Evolutionary conservation across 345 rosid genomes (phyloP).

Genomic region (Gossypium sturtianum): DNA sequence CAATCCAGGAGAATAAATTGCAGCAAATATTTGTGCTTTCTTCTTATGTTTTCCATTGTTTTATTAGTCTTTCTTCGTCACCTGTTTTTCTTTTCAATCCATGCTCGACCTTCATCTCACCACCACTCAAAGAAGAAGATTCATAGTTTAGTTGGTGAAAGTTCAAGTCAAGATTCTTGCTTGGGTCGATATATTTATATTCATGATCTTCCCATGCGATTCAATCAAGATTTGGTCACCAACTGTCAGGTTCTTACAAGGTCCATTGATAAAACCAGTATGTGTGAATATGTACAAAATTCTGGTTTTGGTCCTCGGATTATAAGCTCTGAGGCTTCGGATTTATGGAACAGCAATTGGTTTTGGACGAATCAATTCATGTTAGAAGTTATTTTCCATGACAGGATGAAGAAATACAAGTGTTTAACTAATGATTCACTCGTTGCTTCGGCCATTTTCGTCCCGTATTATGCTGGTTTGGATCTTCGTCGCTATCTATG

Average conservation of each 20-base stretch:
- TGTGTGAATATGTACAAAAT: slow-evolving; percentile 30
- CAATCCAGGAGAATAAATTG: background rate
- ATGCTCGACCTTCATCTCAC: background rate
- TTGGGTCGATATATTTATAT: slow-evolving; percentile 35
- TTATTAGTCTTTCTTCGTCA: background rate
- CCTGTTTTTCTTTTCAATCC: too few species aligned
- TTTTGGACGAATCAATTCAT: slow-evolving; percentile 33
- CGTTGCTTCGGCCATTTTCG: slow-evolving; percentile 37
- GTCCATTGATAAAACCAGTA: slow-evolving; percentile 24
- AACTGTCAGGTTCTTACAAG: slow-evolving; percentile 27
- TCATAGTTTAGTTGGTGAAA: too few species aligned
- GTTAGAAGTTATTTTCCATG: slow-evolving; percentile 35
- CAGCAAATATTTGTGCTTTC: background rate
- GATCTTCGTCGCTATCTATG: slow-evolving; percentile 42
- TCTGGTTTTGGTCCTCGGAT: slow-evolving; percentile 36
- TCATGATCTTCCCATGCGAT: slow-evolving; percentile 31
- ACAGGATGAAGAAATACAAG: slow-evolving; percentile 35
- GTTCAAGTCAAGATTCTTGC: slow-evolving; percentile 13
- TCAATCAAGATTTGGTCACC: slow-evolving; percentile 31
- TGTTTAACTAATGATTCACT: slow-evolving; percentile 39
- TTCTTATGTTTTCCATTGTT: slow-evolving; percentile 5
- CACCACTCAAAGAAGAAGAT: background rate
- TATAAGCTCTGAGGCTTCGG: slow-evolving; percentile 4
- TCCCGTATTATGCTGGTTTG: slow-evolving; percentile 41
- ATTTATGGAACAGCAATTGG: slow-evolving; percentile 32